phyloP scores from a whole-genome alignment of 2,329 filamentous ascomycete species.

The Tolypocladium pustulatum region DNA sequence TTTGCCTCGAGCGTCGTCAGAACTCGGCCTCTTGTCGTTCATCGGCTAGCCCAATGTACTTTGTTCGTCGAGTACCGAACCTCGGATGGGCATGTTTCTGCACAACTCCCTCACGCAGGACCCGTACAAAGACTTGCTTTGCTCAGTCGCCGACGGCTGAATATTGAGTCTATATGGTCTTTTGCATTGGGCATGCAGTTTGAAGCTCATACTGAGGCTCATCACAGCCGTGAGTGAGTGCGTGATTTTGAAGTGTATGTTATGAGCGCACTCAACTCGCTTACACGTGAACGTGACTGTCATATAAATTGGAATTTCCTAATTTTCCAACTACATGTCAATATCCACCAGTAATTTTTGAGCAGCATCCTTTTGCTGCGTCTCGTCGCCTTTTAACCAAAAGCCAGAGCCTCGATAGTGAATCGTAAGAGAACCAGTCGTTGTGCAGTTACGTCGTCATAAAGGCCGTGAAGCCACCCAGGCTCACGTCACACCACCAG shows the following conservation, averaged over 20 bases:
- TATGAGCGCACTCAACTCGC: background rate
- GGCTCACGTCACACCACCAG: background rate
- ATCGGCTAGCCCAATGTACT: background rate
- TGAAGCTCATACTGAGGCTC: background rate
- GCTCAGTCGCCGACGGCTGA: too few species aligned
- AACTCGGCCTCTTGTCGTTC: background rate
- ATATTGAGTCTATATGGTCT: background rate
- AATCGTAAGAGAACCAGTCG: background rate
- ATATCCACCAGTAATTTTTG: background rate
- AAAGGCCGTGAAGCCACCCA: background rate
- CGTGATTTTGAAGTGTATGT: background rate
- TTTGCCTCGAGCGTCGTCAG: background rate
- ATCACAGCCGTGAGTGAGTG: background rate
- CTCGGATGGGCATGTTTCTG: background rate
- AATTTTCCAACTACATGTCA: background rate
- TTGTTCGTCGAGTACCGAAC: too few species aligned
- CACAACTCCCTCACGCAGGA: background rate
- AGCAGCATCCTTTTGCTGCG: background rate
- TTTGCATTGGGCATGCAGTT: background rate
- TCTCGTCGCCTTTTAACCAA: background rate
- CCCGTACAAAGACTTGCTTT: too few species aligned
- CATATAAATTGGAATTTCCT: background rate
- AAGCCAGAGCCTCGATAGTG: background rate
- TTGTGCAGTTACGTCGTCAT: background rate
- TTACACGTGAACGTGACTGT: background rate